Percentiles rank a stretch among this genome's conserved stretches.
Conservation (phyloP, 2,329 filamentous ascomycete species). For the Xylariomycetidae sp. region DNA sequence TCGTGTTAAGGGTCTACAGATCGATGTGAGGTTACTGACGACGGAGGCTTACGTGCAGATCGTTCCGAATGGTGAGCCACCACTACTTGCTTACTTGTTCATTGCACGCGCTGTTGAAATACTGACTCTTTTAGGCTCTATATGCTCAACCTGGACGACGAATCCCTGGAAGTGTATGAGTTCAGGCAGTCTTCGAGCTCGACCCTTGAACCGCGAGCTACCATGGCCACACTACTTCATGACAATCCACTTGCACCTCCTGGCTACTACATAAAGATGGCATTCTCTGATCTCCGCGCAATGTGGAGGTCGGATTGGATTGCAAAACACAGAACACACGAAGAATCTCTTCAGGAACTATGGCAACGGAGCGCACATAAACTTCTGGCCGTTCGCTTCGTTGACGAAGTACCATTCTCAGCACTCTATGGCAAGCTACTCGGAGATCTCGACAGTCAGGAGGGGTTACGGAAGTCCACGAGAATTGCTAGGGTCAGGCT, state of each 20-base stretch:
- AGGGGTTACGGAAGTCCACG: too few species aligned
- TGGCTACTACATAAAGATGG: slow-evolving; percentile 12
- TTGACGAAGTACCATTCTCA: slow-evolving; percentile 9
- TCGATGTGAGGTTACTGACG: not conserved
- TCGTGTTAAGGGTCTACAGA: not conserved
- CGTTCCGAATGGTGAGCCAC: slow-evolving; percentile 7
- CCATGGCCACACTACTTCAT: slow-evolving; percentile 4
- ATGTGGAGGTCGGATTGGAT: slow-evolving; percentile 9
- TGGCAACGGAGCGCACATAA: slow-evolving; percentile 5
- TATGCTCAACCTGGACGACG: slow-evolving; percentile 8
- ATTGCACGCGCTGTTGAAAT: not conserved
- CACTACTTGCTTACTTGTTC: slow-evolving; percentile 1
- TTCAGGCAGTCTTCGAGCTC: slow-evolving; percentile 7
- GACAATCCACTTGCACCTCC: slow-evolving; percentile 1
- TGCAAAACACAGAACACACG: slow-evolving; percentile 4
- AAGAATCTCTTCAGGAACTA: slow-evolving; percentile 1
- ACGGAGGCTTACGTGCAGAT: slow-evolving; percentile 5
- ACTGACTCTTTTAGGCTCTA: slow-evolving; percentile 11
- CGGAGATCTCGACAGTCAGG: too few species aligned
- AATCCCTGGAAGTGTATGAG: slow-evolving; percentile 11
- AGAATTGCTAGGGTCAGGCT: too few species aligned
- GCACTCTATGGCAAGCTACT: slow-evolving; percentile 10
- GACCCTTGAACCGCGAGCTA: not conserved
- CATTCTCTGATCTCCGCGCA: slow-evolving; percentile 7
- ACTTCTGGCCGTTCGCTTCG: slow-evolving; percentile 6